These are phyloP conservation scores for Daldinia childiae DNA, from an alignment of 495 filamentous ascomycete species.

Conservation along the genomic window DNA sequence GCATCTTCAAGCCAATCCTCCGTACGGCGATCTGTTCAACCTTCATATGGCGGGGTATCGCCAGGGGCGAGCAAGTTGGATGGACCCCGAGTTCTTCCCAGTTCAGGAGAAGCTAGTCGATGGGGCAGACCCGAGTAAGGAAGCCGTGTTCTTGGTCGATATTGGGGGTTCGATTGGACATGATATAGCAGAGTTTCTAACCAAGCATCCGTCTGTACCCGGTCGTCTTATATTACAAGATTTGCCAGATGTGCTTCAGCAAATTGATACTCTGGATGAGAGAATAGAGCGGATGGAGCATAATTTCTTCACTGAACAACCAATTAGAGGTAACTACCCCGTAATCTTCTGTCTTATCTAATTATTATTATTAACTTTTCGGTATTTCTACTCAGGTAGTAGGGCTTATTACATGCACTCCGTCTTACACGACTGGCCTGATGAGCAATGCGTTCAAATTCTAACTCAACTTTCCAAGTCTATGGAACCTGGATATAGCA, in stretches of 20 bases:
- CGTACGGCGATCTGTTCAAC: background rate
- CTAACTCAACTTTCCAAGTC: background rate
- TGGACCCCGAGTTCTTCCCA: background rate
- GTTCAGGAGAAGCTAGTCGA: background rate
- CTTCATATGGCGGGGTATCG: background rate
- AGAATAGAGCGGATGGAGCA: background rate
- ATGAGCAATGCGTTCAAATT: background rate
- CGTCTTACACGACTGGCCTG: background rate
- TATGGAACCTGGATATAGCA: slow-evolving; percentile 5
- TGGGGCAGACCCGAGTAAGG: background rate
- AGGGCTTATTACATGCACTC: background rate
- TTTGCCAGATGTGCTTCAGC: background rate
- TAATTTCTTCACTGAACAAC: background rate
- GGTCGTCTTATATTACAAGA: background rate
- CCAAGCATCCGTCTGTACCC: background rate
- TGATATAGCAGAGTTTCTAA: background rate
- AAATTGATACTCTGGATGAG: background rate
- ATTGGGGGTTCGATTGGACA: background rate
- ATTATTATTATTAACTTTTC: background rate
- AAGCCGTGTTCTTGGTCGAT: background rate
- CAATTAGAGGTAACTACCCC: background rate
- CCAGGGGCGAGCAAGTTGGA: background rate
- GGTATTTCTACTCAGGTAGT: background rate
- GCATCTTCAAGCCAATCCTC: background rate
- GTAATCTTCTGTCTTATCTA: too few relatives aligned